Evolutionary conservation across 345 rosid genomes (phyloP), one percentile per base, ranked within the genome.

Genomic region (Lepidium didymum): DNA sequence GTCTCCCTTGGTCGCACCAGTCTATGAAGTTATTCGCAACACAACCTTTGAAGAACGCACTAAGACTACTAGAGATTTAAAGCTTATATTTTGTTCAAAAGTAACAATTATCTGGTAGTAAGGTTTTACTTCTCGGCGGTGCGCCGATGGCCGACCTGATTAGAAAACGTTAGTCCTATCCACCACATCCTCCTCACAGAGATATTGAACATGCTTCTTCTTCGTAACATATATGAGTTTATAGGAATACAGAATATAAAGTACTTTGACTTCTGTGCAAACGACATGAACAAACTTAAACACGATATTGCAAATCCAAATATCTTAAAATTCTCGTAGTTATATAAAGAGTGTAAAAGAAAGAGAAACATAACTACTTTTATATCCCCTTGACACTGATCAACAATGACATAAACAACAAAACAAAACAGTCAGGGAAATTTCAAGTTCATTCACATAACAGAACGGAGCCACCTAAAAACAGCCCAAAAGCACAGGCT

Each of bases 361-460:
- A 46, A 41, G 12, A 64, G 31, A 42, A 63, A 19, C 45, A 73
- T 12, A 37, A 58, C 54, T 66, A 66, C 18, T 23, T 34, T 25
- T 66, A 51, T 62, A 29, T 29, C 33, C 72, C 63, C 50, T 55
- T 29, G 40, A 63, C 64, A 50, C 54, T 56, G 29, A 31, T 40
- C 67, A 73, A 56, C 63, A 73, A 49, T 57, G 56, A 35, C 67
- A 23, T 14, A 66, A 64, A 57, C 36, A 27, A 41, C 19, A 58
- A 42, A 56, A 42, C 44, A 57, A 51, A 66, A 5, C 14, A 45
- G 56, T 61, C 56, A 25, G 61, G 61, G 73, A 53, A 68, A 45
- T 27, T 37, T 58, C 57, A 68, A 37, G 64, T 74, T 61, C 78
- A 68, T 74, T 74, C 73, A 67, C 78, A 53, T 27, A 36, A 66